phyloP scores from a whole-genome alignment of 805 yeast genomes.

The Cyberlindnera maritima region DNA sequence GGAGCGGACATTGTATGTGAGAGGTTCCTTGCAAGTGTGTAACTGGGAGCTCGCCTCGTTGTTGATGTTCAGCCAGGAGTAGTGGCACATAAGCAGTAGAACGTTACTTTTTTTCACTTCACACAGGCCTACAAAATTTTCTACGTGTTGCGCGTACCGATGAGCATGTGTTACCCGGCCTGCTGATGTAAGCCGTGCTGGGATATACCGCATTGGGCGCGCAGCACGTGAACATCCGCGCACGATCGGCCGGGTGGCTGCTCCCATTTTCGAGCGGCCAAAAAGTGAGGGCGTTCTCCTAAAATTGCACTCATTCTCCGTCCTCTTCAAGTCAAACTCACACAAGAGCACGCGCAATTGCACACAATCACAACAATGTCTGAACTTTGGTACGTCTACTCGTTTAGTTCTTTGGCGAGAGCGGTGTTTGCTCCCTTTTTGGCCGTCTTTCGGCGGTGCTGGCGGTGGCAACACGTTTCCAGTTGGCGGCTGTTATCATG shows the following conservation, averaged over 20 bases:
- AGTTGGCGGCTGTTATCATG: neutral
- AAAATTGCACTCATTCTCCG: neutral
- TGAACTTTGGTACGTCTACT: slow-evolving; percentile 66
- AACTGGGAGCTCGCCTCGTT: slow-evolving; percentile 30
- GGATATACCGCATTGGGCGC: slow-evolving; percentile 9
- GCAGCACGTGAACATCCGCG: slow-evolving; percentile 6
- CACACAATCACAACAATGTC: slow-evolving; percentile 43
- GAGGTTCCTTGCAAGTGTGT: slow-evolving; percentile 44
- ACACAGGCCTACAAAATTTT: slow-evolving; percentile 2
- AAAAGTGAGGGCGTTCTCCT: slow-evolving; percentile 4
- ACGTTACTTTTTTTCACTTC: neutral
- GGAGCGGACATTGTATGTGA: slow-evolving; percentile 66
- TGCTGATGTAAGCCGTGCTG: neutral
- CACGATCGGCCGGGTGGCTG: slow-evolving; percentile 9
- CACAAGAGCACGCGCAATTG: slow-evolving; percentile 5
- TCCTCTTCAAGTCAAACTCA: neutral
- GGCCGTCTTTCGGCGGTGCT: neutral
- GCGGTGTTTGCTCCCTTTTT: neutral
- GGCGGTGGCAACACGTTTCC: slow-evolving; percentile 4
- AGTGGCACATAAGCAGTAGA: neutral
- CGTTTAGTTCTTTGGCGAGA: neutral
- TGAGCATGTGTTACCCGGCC: slow-evolving; percentile 10
- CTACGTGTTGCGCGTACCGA: slow-evolving; percentile 6
- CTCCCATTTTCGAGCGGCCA: slow-evolving; percentile 7
- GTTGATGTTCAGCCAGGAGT: neutral